Evolutionary conservation across 306 rosid species (phyloP).

Genomic region (Arachis hypogaea): DNA sequence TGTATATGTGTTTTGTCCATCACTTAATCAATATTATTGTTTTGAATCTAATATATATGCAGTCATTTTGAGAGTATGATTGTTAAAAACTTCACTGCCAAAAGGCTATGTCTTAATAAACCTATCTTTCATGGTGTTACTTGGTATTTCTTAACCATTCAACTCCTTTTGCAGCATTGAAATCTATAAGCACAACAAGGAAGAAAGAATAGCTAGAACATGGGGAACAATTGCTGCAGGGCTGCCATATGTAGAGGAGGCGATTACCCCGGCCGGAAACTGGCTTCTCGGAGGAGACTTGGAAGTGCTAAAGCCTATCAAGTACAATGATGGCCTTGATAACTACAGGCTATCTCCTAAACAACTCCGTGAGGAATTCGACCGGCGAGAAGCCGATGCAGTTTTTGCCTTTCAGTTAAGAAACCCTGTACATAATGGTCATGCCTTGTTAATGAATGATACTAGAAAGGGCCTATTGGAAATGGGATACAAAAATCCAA

Average conservation of each 20-base stretch:
- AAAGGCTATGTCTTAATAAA: no score
- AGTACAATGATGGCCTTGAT: conserved; percentile 89
- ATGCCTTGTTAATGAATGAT: conserved; percentile 93
- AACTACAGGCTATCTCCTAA: conserved; percentile 88
- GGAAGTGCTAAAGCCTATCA: conserved; percentile 77
- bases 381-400: conserved; percentile 84
- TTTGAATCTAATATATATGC: no score
- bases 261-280: conserved; percentile 79
- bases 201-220: conserved; percentile 94
- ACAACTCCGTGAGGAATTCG: conserved; percentile 85
- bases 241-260: conserved; percentile 87
- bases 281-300: conserved; percentile 96
- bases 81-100: no score
- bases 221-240: conserved; percentile 96
- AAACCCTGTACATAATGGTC: conserved; percentile 97
- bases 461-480: conserved; percentile 80
- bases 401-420: conserved; percentile 95
- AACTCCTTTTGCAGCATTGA: conserved; percentile 61
- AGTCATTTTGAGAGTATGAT: no score
- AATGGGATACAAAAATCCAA: conserved; percentile 95
- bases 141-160: conserved; percentile 5
- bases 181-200: conserved; percentile 93
- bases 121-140: not conserved
- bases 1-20: no score
- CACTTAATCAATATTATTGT: no score